Evolutionary conservation across 352 stramenopile species (phyloP), one percentile per base, ranked within the genome.

Genomic region (Phytophthora pini): DNA sequence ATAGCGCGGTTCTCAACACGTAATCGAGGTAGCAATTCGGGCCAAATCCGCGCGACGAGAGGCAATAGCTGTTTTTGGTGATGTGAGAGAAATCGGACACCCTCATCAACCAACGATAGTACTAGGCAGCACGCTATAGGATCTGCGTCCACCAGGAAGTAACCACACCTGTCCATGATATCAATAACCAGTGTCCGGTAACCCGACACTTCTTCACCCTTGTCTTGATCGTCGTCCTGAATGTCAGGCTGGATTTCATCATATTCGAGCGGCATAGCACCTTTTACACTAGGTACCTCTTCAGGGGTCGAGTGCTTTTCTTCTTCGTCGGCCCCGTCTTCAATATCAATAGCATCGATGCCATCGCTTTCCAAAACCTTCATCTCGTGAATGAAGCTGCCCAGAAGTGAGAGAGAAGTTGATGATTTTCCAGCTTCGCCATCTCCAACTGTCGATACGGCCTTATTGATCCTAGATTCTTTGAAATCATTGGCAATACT

Each of bases 41-140:
- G 73, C 88, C 88, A 96, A 29, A 96, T 69, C 11, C 80, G 82
- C 47, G 89, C 81, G 24, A 95, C 79, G 26, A 94, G 76, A 4
- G 86, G 88, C 15, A 93, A 66, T n/a, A 96, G 58, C 46, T 87
- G 72, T 13, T 78, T 87, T 26, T 56, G 67, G 24, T 82, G 72
- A 4, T 29, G 8, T 2, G 59, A 62, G 7, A 96, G 70, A 20
- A 88, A 80, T 12, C 59, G 40, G 24, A 94, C 61, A 9, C 87
- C 88, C 43, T 92, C 64, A 11, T 82, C 63, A 11, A 96, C 88
- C 24, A 93, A 78, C 9, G 61, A 74, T n/a, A 94, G 62, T 49
- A 91, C 87, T 22, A 92, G 68, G 43, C 88, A 96, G 57, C 82
- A 90, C 26, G 80, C 73, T 27, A 89, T 79, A 7, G 86, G 85